Conservation (phyloP, 2,329 filamentous ascomycete species). For the Hymenoscyphus albidus region DNA sequence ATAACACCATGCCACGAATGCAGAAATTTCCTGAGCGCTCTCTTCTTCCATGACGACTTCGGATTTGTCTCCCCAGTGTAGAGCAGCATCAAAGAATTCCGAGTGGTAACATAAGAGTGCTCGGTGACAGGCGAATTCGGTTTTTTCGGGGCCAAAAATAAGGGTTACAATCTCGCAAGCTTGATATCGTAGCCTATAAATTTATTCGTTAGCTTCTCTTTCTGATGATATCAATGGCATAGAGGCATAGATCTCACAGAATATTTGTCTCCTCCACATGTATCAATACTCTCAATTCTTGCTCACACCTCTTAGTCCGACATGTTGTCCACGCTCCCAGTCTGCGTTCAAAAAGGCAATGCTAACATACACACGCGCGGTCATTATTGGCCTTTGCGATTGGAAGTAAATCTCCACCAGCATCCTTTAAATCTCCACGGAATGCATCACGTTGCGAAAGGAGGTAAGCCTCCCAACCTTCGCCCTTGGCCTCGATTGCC, state of each 20-base stretch:
- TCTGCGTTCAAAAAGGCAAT: not conserved
- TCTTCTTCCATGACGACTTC: not conserved
- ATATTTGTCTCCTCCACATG: not conserved
- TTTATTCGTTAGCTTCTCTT: too few relatives aligned
- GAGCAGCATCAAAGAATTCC: not conserved
- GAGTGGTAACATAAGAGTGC: not conserved
- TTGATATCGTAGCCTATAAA: too few relatives aligned
- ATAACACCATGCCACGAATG: too few relatives aligned
- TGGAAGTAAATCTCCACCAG: not conserved
- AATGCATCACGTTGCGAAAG: not conserved
- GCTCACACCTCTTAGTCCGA: not conserved
- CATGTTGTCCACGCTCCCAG: too few relatives aligned
- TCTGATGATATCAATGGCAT: too few relatives aligned
- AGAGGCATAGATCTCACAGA: not conserved
- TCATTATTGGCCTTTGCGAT: not conserved
- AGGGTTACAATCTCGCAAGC: not conserved
- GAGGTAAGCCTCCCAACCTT: not conserved
- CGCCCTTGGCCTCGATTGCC: not conserved
- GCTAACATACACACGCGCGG: not conserved
- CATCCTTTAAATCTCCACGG: not conserved
- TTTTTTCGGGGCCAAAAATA: not conserved
- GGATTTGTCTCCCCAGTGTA: not conserved
- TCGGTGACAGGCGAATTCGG: not conserved
- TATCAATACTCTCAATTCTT: not conserved
- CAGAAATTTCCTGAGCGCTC: not conserved